A percentile compares a stretch with the other conserved stretches of the same genome.
These are phyloP conservation scores for Globisporangium paddicum DNA, from an alignment of 352 stramenopile genomes.

Conservation along the genomic window DNA sequence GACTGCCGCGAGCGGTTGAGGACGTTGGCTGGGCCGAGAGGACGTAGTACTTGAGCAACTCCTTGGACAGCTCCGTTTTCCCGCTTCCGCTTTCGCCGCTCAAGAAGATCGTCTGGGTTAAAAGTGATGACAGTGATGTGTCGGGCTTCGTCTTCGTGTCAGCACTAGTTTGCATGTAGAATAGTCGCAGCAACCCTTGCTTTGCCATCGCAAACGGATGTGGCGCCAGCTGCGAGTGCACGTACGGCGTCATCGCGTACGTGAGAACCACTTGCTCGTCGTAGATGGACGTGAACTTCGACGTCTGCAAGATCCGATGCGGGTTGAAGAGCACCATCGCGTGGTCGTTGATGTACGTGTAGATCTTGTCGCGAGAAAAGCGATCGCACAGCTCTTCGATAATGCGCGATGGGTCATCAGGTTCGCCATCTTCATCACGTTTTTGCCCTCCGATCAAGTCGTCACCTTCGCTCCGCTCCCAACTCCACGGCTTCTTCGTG, in stretches of 20 bases:
- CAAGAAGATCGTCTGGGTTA: conserved; percentile 36
- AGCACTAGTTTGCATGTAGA: conserved; percentile 19
- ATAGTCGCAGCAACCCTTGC: conserved; percentile 41
- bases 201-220: conserved; percentile 78
- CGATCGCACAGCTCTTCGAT: conserved; percentile 21
- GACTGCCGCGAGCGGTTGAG: conserved; percentile 5
- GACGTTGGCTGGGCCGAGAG: conserved; percentile 42
- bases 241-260: conserved; percentile 46
- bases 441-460: conserved; percentile 25
- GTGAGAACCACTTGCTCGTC: conserved; percentile 70
- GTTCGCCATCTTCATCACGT: background rate
- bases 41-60: conserved; percentile 76
- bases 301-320: conserved; percentile 67
- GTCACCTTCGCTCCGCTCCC: conserved; percentile 36
- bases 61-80: conserved; percentile 75
- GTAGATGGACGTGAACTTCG: conserved; percentile 79
- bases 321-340: conserved; percentile 69
- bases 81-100: conserved; percentile 67
- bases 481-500: conserved; percentile 50
- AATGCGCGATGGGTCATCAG: background rate
- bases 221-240: conserved; percentile 33
- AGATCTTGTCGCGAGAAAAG: conserved; percentile 51
- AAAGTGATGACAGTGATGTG: background rate
- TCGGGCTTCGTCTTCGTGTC: background rate
- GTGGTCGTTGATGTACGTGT: conserved; percentile 57